Percentiles rank a stretch among this genome's conserved stretches.
These are phyloP conservation scores for Daldinia caldariorum DNA, from an alignment of 495 filamentous ascomycete species.

Conservation along the genomic window DNA sequence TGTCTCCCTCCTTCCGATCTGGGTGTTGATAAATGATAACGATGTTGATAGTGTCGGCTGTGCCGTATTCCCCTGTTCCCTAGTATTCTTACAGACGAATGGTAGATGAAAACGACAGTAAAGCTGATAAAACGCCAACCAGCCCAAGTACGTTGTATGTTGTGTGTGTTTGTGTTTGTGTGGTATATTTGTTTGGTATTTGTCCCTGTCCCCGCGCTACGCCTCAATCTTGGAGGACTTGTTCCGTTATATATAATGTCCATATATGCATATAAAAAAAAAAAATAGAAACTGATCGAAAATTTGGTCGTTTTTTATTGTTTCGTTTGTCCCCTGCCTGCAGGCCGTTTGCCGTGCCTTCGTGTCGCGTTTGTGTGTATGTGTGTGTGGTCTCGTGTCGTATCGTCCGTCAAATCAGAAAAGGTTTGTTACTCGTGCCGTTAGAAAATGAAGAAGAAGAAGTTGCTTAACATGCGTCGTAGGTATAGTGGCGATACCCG, in stretches of 20 bases:
- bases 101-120: background rate
- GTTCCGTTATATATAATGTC: slow-evolving; percentile 2
- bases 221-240: slow-evolving; percentile 13
- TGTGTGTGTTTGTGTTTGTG: background rate
- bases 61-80: slow-evolving; percentile 2
- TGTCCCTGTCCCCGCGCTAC: background rate
- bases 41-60: background rate
- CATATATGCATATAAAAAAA: background rate
- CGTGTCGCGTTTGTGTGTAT: background rate
- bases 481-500: slow-evolving; percentile 1
- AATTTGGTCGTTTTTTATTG: background rate
- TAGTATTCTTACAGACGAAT: slow-evolving; percentile 9
- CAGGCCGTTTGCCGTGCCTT: background rate
- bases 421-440: background rate
- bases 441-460: background rate
- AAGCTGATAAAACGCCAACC: background rate
- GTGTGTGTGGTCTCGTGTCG: slow-evolving; percentile 6
- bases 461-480: background rate
- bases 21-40: background rate
- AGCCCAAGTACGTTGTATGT: background rate
- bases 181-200: background rate
- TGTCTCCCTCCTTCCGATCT: background rate
- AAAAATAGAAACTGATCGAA: background rate
- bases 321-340: slow-evolving; percentile 1
- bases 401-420: slow-evolving; percentile 3